phyloP scores from a whole-genome alignment of 768 basidiomycete genomes.

The Mycena rebaudengoi region DNA sequence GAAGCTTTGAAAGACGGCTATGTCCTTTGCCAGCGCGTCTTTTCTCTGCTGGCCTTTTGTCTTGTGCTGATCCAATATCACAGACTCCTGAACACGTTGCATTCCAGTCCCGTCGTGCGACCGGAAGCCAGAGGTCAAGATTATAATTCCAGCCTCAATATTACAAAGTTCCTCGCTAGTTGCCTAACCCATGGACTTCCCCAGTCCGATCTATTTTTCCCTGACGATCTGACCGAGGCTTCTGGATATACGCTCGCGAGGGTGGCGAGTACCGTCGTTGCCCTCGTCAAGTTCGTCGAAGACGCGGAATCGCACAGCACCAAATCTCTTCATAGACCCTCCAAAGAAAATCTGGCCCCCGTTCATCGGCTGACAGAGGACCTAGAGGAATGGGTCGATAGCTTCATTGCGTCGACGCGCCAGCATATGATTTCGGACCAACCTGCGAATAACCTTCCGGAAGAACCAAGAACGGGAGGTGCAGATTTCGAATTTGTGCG shows the following conservation, averaged over 20 bases:
- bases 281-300: conserved; percentile 46
- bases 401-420: conserved; percentile 9
- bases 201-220: conserved; percentile 54
- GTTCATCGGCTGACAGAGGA: conserved; percentile 1
- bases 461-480: neutral
- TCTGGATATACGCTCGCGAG: conserved; percentile 56
- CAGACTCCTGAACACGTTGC: conserved; percentile 67
- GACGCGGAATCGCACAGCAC: neutral
- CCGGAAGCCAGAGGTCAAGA: conserved; percentile 60
- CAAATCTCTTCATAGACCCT: neutral
- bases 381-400: conserved; percentile 13
- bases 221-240: conserved; percentile 57
- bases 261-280: conserved; percentile 61
- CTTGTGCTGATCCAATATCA: neutral
- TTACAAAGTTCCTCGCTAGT: conserved; percentile 61
- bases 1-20: conserved; percentile 70
- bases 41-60: neutral
- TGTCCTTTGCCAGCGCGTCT: conserved; percentile 70
- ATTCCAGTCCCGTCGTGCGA: conserved; percentile 51
- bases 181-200: conserved; percentile 52
- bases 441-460: neutral
- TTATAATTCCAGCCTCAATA: conserved; percentile 51
- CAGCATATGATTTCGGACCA: conserved; percentile 15
- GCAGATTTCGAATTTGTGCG: conserved; percentile 18
- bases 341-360: neutral